Base-by-base conservation (phyloP, 495 filamentous ascomycete species). In the Oleoguttula mirabilis region DNA sequence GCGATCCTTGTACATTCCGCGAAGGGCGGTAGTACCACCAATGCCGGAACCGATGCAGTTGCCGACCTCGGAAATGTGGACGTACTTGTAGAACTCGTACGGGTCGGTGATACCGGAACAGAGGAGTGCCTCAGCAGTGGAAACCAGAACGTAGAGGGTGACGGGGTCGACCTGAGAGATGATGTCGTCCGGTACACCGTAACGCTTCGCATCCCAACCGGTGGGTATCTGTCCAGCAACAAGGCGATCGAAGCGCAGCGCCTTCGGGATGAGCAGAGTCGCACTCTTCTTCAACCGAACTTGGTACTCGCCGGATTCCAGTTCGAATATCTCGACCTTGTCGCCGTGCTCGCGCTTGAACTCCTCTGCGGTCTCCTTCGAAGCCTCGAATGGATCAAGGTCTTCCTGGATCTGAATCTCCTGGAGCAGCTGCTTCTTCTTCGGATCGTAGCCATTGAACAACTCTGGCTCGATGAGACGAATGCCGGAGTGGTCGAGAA, bases 51-150 rank as follows among this genome's bases (percentile, higher is more conserved):
- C 90, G 48, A 99, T 75, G 62, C 92, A 96, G 70, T 99, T 99
- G 60, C 92, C 90, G 31, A 99, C 83, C 59, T 99, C 83, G 2
- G 92, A 95, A 38, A 99, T 75, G 61, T 99, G 90, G 43, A 99
- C 90, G 56, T 99, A 96, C 67, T 95, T 85, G 73, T 99, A 99
- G 66, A 99, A 96, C 64, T 99, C 90, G 55, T 95, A 99, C 17
- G 90, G 92, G 60, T 99, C 92, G n/a, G 88, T 95, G 60, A 99
- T 88, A 78, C 90, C 90, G 37, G 87, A 77, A 0, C 85, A 77
- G 28, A 96, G 71, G 36, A 99, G 76, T 10, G 88, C 72, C 62
- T 99, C 92, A 3, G 80, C 86, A 23, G 85, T 88, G 47, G 85
- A 87, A 41, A 96, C 86, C 24, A 99, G 79, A 16, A 95, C 86